Conservation (phyloP, 225 moss, liverwort and hornwort genomes). For the Sphagnum tenellum region DNA sequence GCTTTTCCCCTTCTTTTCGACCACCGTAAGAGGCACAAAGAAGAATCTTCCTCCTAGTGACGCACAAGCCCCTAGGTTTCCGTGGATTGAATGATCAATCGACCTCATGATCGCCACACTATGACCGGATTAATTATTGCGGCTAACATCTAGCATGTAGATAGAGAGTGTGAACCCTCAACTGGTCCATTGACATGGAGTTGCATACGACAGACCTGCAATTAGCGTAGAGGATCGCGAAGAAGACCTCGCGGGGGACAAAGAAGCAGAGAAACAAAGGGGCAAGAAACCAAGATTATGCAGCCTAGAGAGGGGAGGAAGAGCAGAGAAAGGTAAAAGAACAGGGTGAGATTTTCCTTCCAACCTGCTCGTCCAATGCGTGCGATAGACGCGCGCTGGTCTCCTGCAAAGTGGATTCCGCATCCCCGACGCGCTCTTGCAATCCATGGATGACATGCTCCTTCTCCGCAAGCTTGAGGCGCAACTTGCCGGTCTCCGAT, state of each 20-base stretch:
- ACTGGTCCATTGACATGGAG: background rate
- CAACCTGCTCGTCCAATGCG: slow-evolving; percentile 66
- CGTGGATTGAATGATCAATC: too few species aligned
- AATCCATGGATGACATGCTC: slow-evolving; percentile 60
- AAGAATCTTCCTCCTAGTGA: too few species aligned
- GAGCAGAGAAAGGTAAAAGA: background rate
- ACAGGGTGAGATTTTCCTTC: background rate
- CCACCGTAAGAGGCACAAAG: too few species aligned
- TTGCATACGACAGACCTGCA: background rate
- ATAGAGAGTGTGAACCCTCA: too few species aligned
- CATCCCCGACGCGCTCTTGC: slow-evolving; percentile 66
- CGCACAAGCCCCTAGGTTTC: too few species aligned
- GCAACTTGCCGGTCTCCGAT: slow-evolving; percentile 62
- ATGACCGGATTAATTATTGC: too few species aligned
- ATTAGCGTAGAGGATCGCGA: background rate
- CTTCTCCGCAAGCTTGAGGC: slow-evolving; percentile 73
- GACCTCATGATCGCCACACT: too few species aligned
- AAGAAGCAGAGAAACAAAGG: too few species aligned
- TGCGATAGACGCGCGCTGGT: slow-evolving; percentile 64
- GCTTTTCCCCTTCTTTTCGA: too few species aligned
- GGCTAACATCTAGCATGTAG: too few species aligned
- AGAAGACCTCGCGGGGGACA: too few species aligned
- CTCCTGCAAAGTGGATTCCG: slow-evolving; percentile 62
- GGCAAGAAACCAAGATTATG: background rate
- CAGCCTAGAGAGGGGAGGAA: too few species aligned